Conservation (phyloP, 257 asterid species). For the Vinca minor region DNA sequence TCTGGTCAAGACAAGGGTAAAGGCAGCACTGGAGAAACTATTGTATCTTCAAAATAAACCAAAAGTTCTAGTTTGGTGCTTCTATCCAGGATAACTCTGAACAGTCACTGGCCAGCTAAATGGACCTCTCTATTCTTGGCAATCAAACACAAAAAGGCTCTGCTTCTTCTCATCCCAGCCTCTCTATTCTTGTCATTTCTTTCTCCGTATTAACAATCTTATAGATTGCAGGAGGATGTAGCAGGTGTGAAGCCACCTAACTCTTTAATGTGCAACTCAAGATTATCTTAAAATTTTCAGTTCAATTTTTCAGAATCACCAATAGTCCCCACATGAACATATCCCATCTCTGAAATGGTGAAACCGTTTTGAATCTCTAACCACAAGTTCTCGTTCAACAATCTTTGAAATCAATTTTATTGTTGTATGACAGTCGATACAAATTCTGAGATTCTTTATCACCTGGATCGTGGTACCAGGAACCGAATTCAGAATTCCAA, state of each 20-base stretch:
- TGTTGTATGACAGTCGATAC: slow-evolving; percentile 66
- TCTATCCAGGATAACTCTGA: neutral
- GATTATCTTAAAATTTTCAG: neutral
- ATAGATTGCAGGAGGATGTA: neutral
- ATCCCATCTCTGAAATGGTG: slow-evolving; percentile 72
- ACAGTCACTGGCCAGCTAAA: neutral
- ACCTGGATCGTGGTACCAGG: slow-evolving; percentile 66
- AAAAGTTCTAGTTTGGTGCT: neutral
- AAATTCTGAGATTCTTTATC: slow-evolving; percentile 74
- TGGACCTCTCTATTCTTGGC: neutral
- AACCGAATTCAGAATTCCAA: slow-evolving; percentile 67
- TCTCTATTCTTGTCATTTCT: slow-evolving; percentile 2
- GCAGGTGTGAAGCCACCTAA: neutral
- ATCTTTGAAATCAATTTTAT: slow-evolving; percentile 65
- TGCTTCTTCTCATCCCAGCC: neutral
- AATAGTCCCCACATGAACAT: slow-evolving; percentile 88
- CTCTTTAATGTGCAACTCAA: neutral
- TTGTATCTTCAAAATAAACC: neutral
- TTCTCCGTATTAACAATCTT: neutral
- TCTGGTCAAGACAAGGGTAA: neutral
- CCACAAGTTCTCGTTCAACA: slow-evolving; percentile 56
- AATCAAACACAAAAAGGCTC: neutral
- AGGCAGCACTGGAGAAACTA: neutral
- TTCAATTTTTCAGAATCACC: slow-evolving; percentile 41
- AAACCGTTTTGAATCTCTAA: slow-evolving; percentile 84